phyloP scores from a whole-genome alignment of 2,329 filamentous ascomycete genomes.

The Diaporthe citri region DNA sequence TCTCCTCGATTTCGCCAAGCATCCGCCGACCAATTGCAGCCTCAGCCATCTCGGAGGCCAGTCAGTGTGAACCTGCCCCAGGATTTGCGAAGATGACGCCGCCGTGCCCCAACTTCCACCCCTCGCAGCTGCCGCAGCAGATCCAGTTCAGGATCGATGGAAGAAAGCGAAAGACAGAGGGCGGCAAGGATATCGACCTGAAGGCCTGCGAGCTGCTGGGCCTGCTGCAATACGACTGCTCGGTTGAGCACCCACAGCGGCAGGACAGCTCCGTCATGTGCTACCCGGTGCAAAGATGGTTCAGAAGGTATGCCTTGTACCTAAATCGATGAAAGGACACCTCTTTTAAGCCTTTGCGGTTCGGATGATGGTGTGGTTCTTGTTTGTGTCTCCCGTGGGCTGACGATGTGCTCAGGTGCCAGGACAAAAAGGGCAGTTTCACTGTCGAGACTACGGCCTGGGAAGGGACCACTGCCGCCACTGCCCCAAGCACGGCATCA shows the following conservation, averaged over 20 bases:
- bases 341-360: background rate
- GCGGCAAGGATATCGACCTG: conserved; percentile 60
- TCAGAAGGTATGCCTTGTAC: conserved; percentile 64
- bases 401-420: conserved; percentile 60
- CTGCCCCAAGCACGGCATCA: conserved; percentile 44
- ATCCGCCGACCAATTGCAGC: conserved; percentile 61
- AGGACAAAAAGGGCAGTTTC: conserved; percentile 68
- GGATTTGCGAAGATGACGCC: conserved; percentile 64
- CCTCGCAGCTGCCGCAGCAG: conserved; percentile 61
- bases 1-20: conserved; percentile 68
- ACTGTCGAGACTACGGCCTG: conserved; percentile 74
- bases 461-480: conserved; percentile 56
- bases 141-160: conserved; percentile 63
- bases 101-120: conserved; percentile 67
- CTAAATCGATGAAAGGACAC: background rate
- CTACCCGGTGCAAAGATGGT: conserved; percentile 69
- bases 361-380: background rate
- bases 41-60: conserved; percentile 49
- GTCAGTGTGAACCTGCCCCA: background rate
- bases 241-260: conserved; percentile 61
- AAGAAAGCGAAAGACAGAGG: conserved; percentile 64
- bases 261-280: conserved; percentile 64
- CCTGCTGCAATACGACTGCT: conserved; percentile 73
- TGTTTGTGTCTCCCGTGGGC: background rate
- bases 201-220: conserved; percentile 67